Conservation (phyloP, 2,329 filamentous ascomycete species). For the Trichophyton schoenleinii region DNA sequence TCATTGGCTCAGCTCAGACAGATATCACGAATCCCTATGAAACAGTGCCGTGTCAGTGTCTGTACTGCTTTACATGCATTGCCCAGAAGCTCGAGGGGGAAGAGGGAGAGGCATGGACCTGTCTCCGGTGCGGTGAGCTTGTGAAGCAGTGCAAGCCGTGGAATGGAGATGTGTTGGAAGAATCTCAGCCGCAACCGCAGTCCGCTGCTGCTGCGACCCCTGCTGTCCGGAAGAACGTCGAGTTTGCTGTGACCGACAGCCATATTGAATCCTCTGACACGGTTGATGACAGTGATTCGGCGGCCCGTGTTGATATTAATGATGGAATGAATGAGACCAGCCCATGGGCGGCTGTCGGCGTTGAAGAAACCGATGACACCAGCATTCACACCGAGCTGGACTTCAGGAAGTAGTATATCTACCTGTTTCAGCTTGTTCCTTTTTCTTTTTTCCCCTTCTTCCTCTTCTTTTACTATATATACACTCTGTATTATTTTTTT, state of each 20-base stretch:
- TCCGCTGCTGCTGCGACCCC: constrained; percentile 13
- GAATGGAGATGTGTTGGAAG: constrained; percentile 68
- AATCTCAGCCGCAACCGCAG: constrained; percentile 17
- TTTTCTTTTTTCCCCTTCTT: not conserved
- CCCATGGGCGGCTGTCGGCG: constrained; percentile 27
- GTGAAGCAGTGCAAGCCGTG: constrained; percentile 82
- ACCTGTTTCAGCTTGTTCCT: not conserved
- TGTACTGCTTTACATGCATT: constrained; percentile 96
- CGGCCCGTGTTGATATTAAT: constrained; percentile 21
- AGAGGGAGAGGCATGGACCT: constrained; percentile 88
- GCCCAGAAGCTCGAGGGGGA: constrained; percentile 79
- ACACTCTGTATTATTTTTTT: not conserved
- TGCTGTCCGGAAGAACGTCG: constrained; percentile 30
- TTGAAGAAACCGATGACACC: constrained; percentile 17
- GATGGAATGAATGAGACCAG: constrained; percentile 26
- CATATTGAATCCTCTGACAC: constrained; percentile 12
- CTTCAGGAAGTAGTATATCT: not conserved
- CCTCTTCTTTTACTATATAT: not conserved
- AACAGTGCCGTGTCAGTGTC: constrained; percentile 71
- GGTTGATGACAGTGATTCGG: constrained; percentile 11
- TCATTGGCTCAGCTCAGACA: constrained; percentile 76
- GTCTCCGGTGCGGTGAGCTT: constrained; percentile 72
- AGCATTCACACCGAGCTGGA: constrained; percentile 9
- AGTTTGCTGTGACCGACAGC: constrained; percentile 23
- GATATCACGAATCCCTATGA: constrained; percentile 97